Evolutionary conservation across 139 green algal species (phyloP), one percentile per base, ranked within the genome.

Genomic region (Deuterostichococcus epilithicus): DNA sequence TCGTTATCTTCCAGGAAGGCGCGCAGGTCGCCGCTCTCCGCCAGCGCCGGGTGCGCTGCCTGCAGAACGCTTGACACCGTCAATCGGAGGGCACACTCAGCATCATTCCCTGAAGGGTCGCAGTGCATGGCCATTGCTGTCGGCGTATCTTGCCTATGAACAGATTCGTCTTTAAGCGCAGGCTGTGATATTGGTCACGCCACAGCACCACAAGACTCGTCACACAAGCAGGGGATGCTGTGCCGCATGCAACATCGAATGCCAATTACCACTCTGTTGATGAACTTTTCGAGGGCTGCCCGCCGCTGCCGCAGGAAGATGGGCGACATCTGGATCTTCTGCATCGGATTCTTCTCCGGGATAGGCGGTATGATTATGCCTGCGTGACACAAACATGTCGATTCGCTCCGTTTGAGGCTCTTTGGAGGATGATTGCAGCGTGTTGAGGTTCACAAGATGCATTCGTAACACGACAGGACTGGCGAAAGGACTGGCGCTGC

Each of bases 231-330:
- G 42, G 8, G 42, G 8, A 52, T 52, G 42, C 42, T 52, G 8
- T 52, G 8, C 8, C 38, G 20, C 37, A n/a, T n/a, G 36, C n/a
- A 58, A 35, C 47, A 35, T 30, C 5, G 15, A 58, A 22, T 25
- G 77, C n/a, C 77, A 71, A 1, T 73, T 26, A 90, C 84, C 74
- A 94, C 90, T 58, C 87, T 81, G 59, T 88, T 94, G 42, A 98
- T 73, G 74, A 97, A 98, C 28, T 92, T 82, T 76, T 94, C 78
- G 72, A 99, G 85, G 1, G 90, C 93, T 0, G 82, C 72, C 23
- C 94, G 83, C 25, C 95, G 81, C 68, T 83, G 52, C 79, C 98
- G 94, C n/a, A 98, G 94, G 84, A 99, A 99, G 26, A 97, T 91
- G 4, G 79, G 83, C 22, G 83, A 89, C 90, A 96, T 95, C 68